Evolutionary conservation across 73 alveolate genomes (phyloP), one percentile per base, ranked within the genome.

Genomic region (Urostyla sp.): DNA sequence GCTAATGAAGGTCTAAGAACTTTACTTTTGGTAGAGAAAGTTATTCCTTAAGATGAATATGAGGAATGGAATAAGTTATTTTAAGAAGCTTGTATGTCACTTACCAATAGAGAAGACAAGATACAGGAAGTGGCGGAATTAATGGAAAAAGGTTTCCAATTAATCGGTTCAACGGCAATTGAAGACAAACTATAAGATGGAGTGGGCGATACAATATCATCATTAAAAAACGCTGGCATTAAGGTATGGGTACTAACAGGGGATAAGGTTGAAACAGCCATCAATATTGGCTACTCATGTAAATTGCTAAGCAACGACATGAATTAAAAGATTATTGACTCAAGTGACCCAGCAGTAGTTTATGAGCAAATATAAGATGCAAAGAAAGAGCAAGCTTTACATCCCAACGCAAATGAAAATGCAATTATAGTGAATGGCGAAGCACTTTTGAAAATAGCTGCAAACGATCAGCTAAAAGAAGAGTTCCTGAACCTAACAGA

Each of bases 161-260:
- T 76, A 21, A 26, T 76, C 16, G 88, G 88, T 13, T 66, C 66
- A 34, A 60, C 66, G 23, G 67, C 67, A 18, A 44, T 76, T 15
- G 88, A 76, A 60, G 88, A 76, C 43, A 28, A 67, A 60, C 50
- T 76, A n/a, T 46, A 76, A 76, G 88, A 76, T 15, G 77, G 83
- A 32, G 95, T 90, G 0, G 72, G 61, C 23, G 43, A 27, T 61
- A 88, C 90, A 57, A 79, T 81, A 48, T 82, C 16, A 40, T 87
- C 52, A 13, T 37, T 82, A 50, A 72, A 46, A 79, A 13, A 69
- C 0, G 58, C 87, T 1, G 90, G 78, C 1, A 35, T 80, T 49
- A 88, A 92, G 75, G 94, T 97, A 16, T 96, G 99, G 99, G 98
- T 96, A 20, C 88, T 96, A 32, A 96, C 99, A 7, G 99, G 99